Percentiles rank a stretch among this genome's conserved stretches.
Evolutionary conservation across 352 stramenopile genomes (phyloP).

Genomic region (Globisporangium orthogonon): DNA sequence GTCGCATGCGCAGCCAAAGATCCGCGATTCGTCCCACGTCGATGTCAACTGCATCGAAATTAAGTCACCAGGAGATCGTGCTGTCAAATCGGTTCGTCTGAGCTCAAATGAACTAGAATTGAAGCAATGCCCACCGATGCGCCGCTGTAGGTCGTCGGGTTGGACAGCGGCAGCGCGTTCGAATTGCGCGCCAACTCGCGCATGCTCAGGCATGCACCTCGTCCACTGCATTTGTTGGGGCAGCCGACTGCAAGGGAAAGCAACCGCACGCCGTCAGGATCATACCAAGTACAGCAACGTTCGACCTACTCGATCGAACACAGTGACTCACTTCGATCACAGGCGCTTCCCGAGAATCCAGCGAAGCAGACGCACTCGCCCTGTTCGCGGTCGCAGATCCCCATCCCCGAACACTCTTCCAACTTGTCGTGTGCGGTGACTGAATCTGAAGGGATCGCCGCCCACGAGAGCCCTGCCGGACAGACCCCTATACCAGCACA

Average conservation of each 20-base stretch:
- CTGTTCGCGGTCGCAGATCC: slow-evolving; percentile 63
- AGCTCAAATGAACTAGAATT: not conserved
- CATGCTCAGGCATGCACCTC: slow-evolving; percentile 81
- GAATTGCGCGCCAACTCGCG: slow-evolving; percentile 55
- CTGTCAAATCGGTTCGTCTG: not conserved
- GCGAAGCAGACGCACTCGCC: slow-evolving; percentile 79
- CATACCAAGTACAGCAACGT: not conserved
- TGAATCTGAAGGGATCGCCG: slow-evolving; percentile 27
- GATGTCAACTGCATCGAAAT: slow-evolving; percentile 23
- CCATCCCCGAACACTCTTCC: slow-evolving; percentile 87
- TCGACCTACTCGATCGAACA: not conserved
- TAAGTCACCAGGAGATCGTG: not conserved
- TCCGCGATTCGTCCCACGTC: slow-evolving; percentile 89
- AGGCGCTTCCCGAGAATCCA: slow-evolving; percentile 78
- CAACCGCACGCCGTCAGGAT: not conserved
- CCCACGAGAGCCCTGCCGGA: slow-evolving; percentile 48
- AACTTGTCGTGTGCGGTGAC: slow-evolving; percentile 32
- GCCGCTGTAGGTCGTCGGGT: slow-evolving; percentile 57
- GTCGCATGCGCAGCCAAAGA: slow-evolving; percentile 89
- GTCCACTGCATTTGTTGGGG: slow-evolving; percentile 64
- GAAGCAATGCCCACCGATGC: slow-evolving; percentile 1
- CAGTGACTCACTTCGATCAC: slow-evolving; percentile 49
- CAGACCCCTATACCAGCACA: slow-evolving; percentile 33
- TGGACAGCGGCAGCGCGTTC: slow-evolving; percentile 61
- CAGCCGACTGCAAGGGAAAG: slow-evolving; percentile 30